A percentile compares a stretch with the other conserved stretches of the same genome.
These are phyloP conservation scores for Apocynum venetum DNA, from an alignment of 257 asterid species.

Conservation along the genomic window DNA sequence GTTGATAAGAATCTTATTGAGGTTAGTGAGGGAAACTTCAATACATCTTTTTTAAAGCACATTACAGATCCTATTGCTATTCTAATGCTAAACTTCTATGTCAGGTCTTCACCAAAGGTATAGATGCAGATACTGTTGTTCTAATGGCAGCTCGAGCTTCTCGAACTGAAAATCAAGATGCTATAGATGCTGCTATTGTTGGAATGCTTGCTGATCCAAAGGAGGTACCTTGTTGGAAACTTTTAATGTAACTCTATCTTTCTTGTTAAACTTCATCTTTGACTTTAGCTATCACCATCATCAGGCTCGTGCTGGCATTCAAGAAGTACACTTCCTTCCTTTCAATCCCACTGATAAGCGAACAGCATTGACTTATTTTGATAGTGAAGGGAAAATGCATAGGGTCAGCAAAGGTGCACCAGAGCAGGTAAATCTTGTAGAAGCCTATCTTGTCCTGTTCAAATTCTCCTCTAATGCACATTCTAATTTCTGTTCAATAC, in stretches of 20 bases:
- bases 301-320: constrained; percentile 97
- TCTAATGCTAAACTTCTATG: background rate
- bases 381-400: constrained; percentile 81
- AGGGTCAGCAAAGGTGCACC: constrained; percentile 99
- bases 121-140: constrained; percentile 89
- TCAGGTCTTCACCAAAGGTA: constrained; percentile 83
- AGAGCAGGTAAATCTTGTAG: constrained; percentile 61
- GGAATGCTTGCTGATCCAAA: constrained; percentile 97
- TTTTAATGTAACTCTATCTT: background rate
- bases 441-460: background rate
- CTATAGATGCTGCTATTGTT: constrained; percentile 90
- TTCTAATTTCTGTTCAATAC: constrained; percentile 15
- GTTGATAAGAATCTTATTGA: constrained; percentile 95
- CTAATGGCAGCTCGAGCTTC: constrained; percentile 99
- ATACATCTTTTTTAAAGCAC: background rate
- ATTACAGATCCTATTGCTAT: background rate
- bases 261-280: background rate
- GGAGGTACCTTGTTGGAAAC: constrained; percentile 50
- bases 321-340: constrained; percentile 92
- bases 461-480: background rate
- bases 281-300: constrained; percentile 1
- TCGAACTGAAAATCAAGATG: constrained; percentile 93
- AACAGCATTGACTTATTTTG: constrained; percentile 90
- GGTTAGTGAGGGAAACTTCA: constrained; percentile 35
- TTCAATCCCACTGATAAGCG: constrained; percentile 95